These are phyloP conservation scores for Bipolaris gigantea DNA, from an alignment of 2,329 filamentous ascomycete genomes.

Conservation along the genomic window DNA sequence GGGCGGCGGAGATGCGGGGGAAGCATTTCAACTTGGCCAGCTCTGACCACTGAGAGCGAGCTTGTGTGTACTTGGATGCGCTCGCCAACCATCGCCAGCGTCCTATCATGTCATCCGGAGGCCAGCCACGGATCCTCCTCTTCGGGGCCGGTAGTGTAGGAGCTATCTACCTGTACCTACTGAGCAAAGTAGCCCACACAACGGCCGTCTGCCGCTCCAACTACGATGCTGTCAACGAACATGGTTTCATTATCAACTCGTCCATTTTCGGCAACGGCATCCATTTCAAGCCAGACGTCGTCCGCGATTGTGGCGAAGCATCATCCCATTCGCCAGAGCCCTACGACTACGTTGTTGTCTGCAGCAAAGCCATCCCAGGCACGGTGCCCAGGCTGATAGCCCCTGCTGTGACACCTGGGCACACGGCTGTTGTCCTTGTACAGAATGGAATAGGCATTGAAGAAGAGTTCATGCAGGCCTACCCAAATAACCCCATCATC, in stretches of 20 bases:
- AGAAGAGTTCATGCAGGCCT: constrained; percentile 54
- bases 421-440: constrained; percentile 60
- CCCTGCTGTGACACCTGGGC: constrained; percentile 43
- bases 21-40: neutral
- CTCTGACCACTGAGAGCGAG: neutral
- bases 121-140: constrained; percentile 37
- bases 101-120: constrained; percentile 3
- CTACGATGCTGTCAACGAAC: constrained; percentile 45
- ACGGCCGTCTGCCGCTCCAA: constrained; percentile 52
- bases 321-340: constrained; percentile 20
- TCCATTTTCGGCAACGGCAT: constrained; percentile 42
- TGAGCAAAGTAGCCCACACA: constrained; percentile 46
- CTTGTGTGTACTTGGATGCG: neutral
- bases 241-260: constrained; percentile 49
- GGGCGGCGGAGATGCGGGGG: neutral
- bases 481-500: constrained; percentile 57
- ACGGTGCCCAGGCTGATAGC: constrained; percentile 43
- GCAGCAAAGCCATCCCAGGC: constrained; percentile 51
- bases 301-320: constrained; percentile 42
- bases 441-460: constrained; percentile 67
- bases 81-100: neutral
- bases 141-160: constrained; percentile 51
- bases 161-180: constrained; percentile 48
- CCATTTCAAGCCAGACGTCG: constrained; percentile 42
- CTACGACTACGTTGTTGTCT: constrained; percentile 55